Percentiles rank a stretch among this genome's conserved stretches.
phyloP scores from a whole-genome alignment of 2,329 filamentous ascomycete species.

The Dothidotthia symphoricarpi region DNA sequence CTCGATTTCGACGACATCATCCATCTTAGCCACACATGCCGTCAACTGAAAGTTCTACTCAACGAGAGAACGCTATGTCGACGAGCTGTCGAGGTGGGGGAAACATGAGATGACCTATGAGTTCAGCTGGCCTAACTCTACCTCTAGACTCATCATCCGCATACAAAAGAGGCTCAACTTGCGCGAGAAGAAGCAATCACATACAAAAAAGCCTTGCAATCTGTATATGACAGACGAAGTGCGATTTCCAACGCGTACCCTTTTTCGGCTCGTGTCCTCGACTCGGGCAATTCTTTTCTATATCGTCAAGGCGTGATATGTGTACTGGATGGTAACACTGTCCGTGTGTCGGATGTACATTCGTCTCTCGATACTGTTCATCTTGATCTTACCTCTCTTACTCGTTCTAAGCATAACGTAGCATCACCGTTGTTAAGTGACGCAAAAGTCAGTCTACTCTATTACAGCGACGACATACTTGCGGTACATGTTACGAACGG shows the following conservation, averaged over 20 bases:
- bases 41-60: slow-evolving; percentile 52
- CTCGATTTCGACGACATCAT: slow-evolving; percentile 60
- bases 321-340: slow-evolving; percentile 54
- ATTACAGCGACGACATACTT: slow-evolving; percentile 37
- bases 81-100: slow-evolving; percentile 57
- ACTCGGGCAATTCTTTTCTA: slow-evolving; percentile 59
- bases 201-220: slow-evolving; percentile 58
- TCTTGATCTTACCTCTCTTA: slow-evolving; percentile 21
- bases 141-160: slow-evolving; percentile 42
- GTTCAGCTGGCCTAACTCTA: slow-evolving; percentile 6
- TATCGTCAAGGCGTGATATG: slow-evolving; percentile 65
- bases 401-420: slow-evolving; percentile 9
- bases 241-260: slow-evolving; percentile 63
- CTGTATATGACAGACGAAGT: slow-evolving; percentile 59
- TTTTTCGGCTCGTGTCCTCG: slow-evolving; percentile 60
- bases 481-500: slow-evolving; percentile 21
- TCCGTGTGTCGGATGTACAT: slow-evolving; percentile 62
- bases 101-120: slow-evolving; percentile 4
- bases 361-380: slow-evolving; percentile 6
- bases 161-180: slow-evolving; percentile 48
- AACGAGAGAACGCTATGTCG: slow-evolving; percentile 58
- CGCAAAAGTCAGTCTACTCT: slow-evolving; percentile 27
- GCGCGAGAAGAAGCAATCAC: slow-evolving; percentile 40
- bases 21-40: slow-evolving; percentile 55
- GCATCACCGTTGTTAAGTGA: slow-evolving; percentile 40